Evolutionary conservation across 176 grass and related monocot species (phyloP).

Genomic region (Cenchrus purpureus): DNA sequence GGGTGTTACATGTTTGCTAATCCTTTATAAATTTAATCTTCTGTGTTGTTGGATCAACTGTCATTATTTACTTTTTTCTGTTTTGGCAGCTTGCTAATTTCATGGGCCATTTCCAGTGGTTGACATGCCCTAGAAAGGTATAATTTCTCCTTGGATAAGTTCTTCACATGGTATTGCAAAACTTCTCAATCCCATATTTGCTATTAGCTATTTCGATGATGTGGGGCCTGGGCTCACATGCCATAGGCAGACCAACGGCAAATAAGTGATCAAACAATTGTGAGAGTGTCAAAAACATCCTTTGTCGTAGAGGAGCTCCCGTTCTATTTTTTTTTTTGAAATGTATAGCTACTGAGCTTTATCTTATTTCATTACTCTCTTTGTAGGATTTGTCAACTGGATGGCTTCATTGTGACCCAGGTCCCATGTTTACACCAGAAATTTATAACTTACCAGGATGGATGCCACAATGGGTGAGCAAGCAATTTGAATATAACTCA

Average conservation of each 20-base stretch:
- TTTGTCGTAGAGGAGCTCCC: not conserved
- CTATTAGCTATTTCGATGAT: not conserved
- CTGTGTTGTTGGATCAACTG: not conserved
- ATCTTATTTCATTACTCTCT: constrained; percentile 12
- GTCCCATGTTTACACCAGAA: constrained; percentile 76
- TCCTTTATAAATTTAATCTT: not conserved
- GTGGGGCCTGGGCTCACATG: not conserved
- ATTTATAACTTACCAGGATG: constrained; percentile 58
- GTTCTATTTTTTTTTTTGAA: constrained; percentile 10
- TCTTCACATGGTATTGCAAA: not conserved
- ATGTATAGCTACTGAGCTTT: not conserved
- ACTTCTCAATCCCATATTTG: not conserved
- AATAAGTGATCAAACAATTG: not conserved
- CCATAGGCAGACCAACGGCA: not conserved
- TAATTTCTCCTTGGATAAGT: not conserved
- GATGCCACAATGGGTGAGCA: constrained; percentile 66
- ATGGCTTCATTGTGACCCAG: constrained; percentile 89
- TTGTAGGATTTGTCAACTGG: constrained; percentile 76
- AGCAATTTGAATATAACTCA: constrained; percentile 20
- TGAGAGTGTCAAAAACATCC: not conserved
- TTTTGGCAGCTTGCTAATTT: constrained; percentile 78
- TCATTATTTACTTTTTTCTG: constrained; percentile 17
- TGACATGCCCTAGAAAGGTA: constrained; percentile 91
- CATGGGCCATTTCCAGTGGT: constrained; percentile 82
- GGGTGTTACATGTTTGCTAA: not conserved